phyloP scores from a whole-genome alignment of 129 eudicot genomes.

The Flaveria bidentis region DNA sequence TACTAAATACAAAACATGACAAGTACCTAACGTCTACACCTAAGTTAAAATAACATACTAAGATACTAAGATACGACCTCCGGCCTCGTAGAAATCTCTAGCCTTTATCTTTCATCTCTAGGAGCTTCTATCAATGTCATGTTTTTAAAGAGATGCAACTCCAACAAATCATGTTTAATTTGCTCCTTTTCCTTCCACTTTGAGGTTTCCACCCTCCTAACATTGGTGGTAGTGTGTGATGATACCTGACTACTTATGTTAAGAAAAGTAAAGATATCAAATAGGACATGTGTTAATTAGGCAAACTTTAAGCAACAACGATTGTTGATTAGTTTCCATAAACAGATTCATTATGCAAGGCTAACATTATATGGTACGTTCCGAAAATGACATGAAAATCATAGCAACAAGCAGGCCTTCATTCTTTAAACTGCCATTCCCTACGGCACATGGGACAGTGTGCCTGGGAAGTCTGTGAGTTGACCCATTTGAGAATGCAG shows the following conservation, averaged over 20 bases:
- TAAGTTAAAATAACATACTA: too few species aligned
- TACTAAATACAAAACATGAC: too few species aligned
- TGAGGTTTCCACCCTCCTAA: too few species aligned
- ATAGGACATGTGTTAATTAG: not conserved
- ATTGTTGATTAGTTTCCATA: not conserved
- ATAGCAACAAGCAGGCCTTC: slow-evolving; percentile 14
- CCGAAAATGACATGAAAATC: not conserved
- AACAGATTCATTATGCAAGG: not conserved
- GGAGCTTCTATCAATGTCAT: too few species aligned
- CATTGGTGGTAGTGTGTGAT: too few species aligned
- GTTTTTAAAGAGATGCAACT: too few species aligned
- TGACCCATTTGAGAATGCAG: slow-evolving; percentile 98
- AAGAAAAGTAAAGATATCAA: not conserved
- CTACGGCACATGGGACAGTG: slow-evolving; percentile 95
- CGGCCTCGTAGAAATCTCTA: too few species aligned
- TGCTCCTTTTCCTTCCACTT: too few species aligned
- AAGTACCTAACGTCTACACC: too few species aligned
- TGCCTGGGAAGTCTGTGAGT: slow-evolving; percentile 88
- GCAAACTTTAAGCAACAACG: not conserved
- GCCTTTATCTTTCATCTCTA: too few species aligned
- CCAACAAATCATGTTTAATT: too few species aligned
- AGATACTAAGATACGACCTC: too few species aligned
- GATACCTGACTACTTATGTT: not conserved
- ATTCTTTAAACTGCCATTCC: slow-evolving; percentile 95
- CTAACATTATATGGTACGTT: not conserved